Evolutionary conservation across 352 stramenopile genomes (phyloP).

Genomic region (Phytophthora citricola): DNA sequence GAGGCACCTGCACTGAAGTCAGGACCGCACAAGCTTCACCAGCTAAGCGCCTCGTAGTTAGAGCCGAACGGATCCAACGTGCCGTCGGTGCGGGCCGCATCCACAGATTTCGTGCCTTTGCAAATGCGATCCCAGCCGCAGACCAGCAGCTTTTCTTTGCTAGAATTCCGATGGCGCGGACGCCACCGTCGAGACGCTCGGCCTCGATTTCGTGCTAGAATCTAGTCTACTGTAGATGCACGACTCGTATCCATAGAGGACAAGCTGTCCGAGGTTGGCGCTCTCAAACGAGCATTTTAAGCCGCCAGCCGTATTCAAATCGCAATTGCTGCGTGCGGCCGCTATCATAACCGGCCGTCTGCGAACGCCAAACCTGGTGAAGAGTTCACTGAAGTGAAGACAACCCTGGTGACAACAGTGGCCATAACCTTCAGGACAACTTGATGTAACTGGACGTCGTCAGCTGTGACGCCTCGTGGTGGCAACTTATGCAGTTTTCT

Average conservation of each 20-base stretch:
- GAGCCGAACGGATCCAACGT: too few species aligned
- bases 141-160: slow-evolving; percentile 13
- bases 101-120: slow-evolving; percentile 1
- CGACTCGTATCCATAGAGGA: neutral
- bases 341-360: slow-evolving; percentile 4
- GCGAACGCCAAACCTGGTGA: neutral
- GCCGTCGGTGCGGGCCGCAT: neutral
- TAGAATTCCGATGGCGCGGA: slow-evolving; percentile 1
- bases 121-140: slow-evolving; percentile 5
- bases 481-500: too few species aligned
- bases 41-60: too few species aligned
- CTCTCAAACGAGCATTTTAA: slow-evolving; percentile 2
- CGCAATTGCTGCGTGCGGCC: neutral
- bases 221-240: neutral
- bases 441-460: too few species aligned
- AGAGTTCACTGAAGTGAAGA: too few species aligned
- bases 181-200: neutral
- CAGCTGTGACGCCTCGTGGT: too few species aligned
- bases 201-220: too few species aligned
- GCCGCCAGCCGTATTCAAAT: slow-evolving; percentile 17
- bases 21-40: too few species aligned
- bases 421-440: too few species aligned
- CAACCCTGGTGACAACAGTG: too few species aligned
- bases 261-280: neutral
- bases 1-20: too few species aligned